Conservation (phyloP, 2,329 filamentous ascomycete genomes). For the Clonostachys sp. region DNA sequence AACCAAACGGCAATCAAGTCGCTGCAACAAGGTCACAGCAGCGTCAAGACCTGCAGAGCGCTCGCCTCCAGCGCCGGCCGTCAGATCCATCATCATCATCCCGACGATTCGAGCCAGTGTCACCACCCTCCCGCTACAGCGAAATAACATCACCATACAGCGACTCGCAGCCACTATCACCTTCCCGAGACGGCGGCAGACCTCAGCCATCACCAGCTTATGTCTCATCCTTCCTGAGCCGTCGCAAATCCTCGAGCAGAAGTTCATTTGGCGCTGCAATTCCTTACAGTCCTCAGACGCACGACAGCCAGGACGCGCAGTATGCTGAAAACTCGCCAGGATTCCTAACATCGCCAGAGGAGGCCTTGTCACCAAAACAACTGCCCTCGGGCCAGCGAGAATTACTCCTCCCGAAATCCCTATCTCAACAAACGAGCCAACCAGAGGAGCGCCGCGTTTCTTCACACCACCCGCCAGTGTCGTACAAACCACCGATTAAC, state of each 20-base stretch:
- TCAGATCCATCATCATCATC: conserved; percentile 1
- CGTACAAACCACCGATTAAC: conserved; percentile 37
- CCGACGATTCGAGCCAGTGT: not conserved
- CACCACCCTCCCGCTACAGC: not conserved
- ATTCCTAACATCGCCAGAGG: not conserved
- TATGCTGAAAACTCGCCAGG: conserved; percentile 8
- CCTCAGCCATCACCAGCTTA: conserved; percentile 4
- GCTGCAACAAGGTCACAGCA: too few relatives aligned
- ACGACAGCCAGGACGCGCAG: conserved; percentile 24
- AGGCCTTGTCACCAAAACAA: conserved; percentile 4
- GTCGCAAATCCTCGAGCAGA: conserved; percentile 31
- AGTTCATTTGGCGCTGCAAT: conserved; percentile 26
- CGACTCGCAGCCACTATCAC: too few relatives aligned
- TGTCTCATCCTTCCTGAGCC: conserved; percentile 22
- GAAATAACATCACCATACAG: too few relatives aligned
- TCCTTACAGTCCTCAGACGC: conserved; percentile 19
- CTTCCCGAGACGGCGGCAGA: too few relatives aligned
- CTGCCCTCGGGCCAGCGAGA: conserved; percentile 36
- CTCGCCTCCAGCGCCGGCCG: conserved; percentile 1
- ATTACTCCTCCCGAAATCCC: conserved; percentile 37
- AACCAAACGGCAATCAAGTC: too few relatives aligned
- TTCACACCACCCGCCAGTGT: conserved; percentile 40
- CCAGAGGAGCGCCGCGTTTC: conserved; percentile 37
- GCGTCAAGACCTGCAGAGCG: not conserved
- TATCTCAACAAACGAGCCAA: conserved; percentile 23